Evolutionary conservation across 371 early-diverging fungal species (phyloP), one percentile per base, ranked within the genome.

Genomic region (Mucor velutinosus): DNA sequence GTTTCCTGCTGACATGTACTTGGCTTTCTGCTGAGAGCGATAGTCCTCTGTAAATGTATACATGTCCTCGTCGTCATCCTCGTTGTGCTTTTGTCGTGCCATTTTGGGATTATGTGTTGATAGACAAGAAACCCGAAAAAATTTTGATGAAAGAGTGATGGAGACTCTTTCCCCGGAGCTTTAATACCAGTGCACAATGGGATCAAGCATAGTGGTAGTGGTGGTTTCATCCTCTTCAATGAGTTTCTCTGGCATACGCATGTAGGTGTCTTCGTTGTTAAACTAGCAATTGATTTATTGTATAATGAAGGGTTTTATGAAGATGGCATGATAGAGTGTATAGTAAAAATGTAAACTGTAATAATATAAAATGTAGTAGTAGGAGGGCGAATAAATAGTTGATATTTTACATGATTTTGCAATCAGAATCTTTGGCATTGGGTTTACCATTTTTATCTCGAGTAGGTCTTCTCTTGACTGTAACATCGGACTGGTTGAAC

Each of bases 401-500:
- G 17, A 45, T 15, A n/a, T 29, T 55, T 64, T 75, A 77, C 78
- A 77, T 77, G 55, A 77, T 60, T 14, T 19, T 62, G 58, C 78
- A 77, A 69, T 77, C 78, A 53, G 69, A 63, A 62, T 75, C 75
- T 57, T 75, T 72, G 15, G 66, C 39, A 10, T 58, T 65, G 11
- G 74, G 70, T 11, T 69, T 72, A 4, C 75, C 75, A 62, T 72
- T 74, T 14, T 73, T 75, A 43, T 65, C 71, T 39, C 78, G 55
- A 10, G 75, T 77, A 7, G 75, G 75, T 47, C 71, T 70, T 65
- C 65, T 59, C 61, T 70, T 70, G 6, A 66, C 33, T 45, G 73
- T 19, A 19, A 27, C 11, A 71, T 72, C 23, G 81, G 64, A 56
- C 84, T 84, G 75, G 85, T 86, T 74, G 17, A 92, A 76, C 58